These are phyloP conservation scores for Cordyceps cicadae DNA, from an alignment of 2,329 filamentous ascomycete genomes.

Conservation along the genomic window DNA sequence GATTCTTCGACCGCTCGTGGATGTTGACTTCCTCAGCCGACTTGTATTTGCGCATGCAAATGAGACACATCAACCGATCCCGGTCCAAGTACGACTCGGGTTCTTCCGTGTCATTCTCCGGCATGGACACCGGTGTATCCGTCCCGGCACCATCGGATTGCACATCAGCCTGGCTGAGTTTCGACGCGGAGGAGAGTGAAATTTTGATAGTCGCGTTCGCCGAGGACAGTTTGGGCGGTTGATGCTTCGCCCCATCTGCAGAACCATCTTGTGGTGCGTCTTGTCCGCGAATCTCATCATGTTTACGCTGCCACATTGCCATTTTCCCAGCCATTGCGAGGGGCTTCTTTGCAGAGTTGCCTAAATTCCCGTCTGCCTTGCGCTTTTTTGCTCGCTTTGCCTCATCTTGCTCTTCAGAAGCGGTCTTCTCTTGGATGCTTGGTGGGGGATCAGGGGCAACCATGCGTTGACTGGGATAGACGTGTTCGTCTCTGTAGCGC, in stretches of 20 bases:
- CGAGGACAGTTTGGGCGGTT: constrained; percentile 8
- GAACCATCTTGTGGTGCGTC: neutral
- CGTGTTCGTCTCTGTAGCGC: constrained; percentile 68
- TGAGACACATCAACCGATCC: constrained; percentile 36
- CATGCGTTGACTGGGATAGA: constrained; percentile 58
- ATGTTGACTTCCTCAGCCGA: constrained; percentile 33
- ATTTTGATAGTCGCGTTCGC: constrained; percentile 16
- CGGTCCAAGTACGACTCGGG: constrained; percentile 49
- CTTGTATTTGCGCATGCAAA: constrained; percentile 41
- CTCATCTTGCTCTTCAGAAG: constrained; percentile 19
- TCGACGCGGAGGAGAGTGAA: constrained; percentile 10
- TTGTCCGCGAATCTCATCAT: constrained; percentile 30
- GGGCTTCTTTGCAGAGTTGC: constrained; percentile 28
- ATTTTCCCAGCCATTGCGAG: constrained; percentile 35
- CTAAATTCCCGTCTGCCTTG: constrained; percentile 37
- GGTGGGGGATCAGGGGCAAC: constrained; percentile 45
- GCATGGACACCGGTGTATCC: constrained; percentile 15
- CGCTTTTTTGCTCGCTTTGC: constrained; percentile 43
- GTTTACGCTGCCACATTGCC: constrained; percentile 37
- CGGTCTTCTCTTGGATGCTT: neutral
- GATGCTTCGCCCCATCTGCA: neutral
- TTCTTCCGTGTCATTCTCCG: neutral
- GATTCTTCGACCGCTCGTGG: constrained; percentile 35
- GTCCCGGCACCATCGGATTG: constrained; percentile 11
- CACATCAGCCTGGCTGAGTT: neutral